phyloP scores from a whole-genome alignment of 371 early-diverging fungal genomes.

The Syncephalastrum contaminatum region DNA sequence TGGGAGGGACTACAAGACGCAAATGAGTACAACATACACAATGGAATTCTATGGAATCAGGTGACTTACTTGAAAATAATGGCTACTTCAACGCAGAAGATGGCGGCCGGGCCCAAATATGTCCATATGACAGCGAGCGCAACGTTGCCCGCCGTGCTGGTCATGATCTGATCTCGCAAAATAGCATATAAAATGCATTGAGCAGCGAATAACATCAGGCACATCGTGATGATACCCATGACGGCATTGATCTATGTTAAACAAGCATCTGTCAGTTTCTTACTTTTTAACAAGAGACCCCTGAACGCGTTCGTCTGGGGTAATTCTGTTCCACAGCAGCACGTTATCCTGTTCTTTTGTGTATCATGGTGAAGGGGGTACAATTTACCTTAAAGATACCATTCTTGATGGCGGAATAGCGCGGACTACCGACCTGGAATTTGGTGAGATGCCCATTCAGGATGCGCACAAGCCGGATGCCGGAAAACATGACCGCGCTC shows the following conservation, averaged over 20 bases:
- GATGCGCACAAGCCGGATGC: conserved; percentile 22
- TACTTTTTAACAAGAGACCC: background rate
- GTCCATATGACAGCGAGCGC: conserved; percentile 21
- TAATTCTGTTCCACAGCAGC: background rate
- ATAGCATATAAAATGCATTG: conserved; percentile 17
- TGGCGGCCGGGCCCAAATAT: conserved; percentile 16
- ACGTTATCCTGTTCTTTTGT: background rate
- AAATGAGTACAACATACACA: background rate
- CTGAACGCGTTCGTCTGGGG: background rate
- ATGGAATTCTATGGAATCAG: background rate
- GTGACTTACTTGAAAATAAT: conserved; percentile 18
- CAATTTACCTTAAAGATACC: conserved; percentile 29
- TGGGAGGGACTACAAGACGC: conserved; percentile 7
- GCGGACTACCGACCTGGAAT: conserved; percentile 13
- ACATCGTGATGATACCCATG: conserved; percentile 11
- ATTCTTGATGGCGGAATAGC: conserved; percentile 14
- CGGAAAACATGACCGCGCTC: conserved; percentile 16
- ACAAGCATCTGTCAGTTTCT: background rate
- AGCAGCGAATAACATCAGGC: conserved; percentile 15
- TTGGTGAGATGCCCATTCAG: conserved; percentile 21
- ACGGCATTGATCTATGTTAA: conserved; percentile 16
- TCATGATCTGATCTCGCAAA: conserved; percentile 19
- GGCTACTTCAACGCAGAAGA: conserved; percentile 16
- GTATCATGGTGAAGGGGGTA: background rate
- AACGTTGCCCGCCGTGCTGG: conserved; percentile 13